These are phyloP conservation scores for Curvularia lunata DNA, from an alignment of 2,329 filamentous ascomycete species.

Conservation along the genomic window DNA sequence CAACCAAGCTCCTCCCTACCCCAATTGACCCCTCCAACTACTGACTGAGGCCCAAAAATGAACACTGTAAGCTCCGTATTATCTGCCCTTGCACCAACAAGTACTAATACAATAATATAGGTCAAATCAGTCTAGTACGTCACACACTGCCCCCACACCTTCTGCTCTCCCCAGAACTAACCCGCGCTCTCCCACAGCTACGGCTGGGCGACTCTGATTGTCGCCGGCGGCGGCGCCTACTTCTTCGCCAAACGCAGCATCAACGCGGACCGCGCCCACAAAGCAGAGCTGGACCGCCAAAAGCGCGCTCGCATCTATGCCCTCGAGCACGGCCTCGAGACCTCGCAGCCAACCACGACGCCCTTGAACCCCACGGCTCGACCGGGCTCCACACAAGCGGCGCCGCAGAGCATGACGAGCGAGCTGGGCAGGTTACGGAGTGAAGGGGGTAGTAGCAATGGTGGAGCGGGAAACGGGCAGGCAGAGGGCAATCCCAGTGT, in stretches of 20 bases:
- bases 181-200: conserved; percentile 62
- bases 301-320: conserved; percentile 42
- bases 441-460: conserved; percentile 18
- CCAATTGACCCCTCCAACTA: not conserved
- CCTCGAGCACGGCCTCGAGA: conserved; percentile 34
- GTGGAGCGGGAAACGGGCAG: conserved; percentile 17
- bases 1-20: conserved; percentile 10
- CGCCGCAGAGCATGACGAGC: conserved; percentile 16
- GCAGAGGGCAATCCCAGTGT: conserved; percentile 65
- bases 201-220: conserved; percentile 88
- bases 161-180: not conserved
- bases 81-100: not conserved
- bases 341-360: conserved; percentile 9
- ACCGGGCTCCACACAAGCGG: conserved; percentile 13
- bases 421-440: conserved; percentile 18
- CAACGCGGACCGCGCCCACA: conserved; percentile 84
- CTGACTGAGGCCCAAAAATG: conserved; percentile 46
- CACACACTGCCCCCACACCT: conserved; percentile 18
- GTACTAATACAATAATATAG: conserved; percentile 40
- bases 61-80: conserved; percentile 56
- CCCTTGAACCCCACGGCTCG: conserved; percentile 22
- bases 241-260: conserved; percentile 95
- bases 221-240: conserved; percentile 86
- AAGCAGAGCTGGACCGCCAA: conserved; percentile 60
- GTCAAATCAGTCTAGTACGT: conserved; percentile 65